Base-by-base conservation (phyloP, 208 protist species). In the Angomonas deanei region DNA sequence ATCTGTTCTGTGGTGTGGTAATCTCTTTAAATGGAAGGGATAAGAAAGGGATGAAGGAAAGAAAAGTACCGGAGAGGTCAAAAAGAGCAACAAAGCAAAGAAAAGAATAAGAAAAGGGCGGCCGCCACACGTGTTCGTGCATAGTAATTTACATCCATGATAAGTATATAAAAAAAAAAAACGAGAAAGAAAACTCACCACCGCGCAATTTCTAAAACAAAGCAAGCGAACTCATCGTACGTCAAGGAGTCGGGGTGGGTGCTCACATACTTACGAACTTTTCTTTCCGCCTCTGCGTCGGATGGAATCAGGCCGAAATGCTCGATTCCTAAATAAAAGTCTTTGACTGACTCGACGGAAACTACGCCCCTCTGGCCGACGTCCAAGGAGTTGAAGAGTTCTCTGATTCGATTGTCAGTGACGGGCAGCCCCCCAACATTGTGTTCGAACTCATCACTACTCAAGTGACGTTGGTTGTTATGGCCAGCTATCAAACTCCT, bases 401-500 rank as follows among this genome's bases (percentile, higher is more conserved):
- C 91, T 56, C 91, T 86, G 42, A 97, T 86, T 61, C 84, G 83
- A 71, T 83, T 84, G 61, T 94, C 88, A 5, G 88, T 97, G 38
- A 97, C 88, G 1, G 91, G 84, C 3, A 97, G 85, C 5, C 91
- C 88, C 32, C 86, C 88, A 66, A 97, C 94, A 76, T 97, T 97
- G 74, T 95, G 93, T 62, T 97, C 91, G 19, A 97, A 61, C 70
- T 97, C 88, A 17, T 95, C 88, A 60, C 68, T 64, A 19, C 74
- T 65, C 32, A 97, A 84, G 72, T 94, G 91, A 48, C 91, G 87
- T 74, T 94, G 94, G 82, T 93, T 96, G 80, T 96, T 96, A 78
- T 96, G 91, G 30, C 87, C 87, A 23, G 84, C 52, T 72, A 95
- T 87, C 27, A 90, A 56, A 69, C 78, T 90, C 46, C 68, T 72